These are phyloP conservation scores for Trichoderma reesei DNA, from an alignment of 495 filamentous ascomycete species.

Conservation along the genomic window DNA sequence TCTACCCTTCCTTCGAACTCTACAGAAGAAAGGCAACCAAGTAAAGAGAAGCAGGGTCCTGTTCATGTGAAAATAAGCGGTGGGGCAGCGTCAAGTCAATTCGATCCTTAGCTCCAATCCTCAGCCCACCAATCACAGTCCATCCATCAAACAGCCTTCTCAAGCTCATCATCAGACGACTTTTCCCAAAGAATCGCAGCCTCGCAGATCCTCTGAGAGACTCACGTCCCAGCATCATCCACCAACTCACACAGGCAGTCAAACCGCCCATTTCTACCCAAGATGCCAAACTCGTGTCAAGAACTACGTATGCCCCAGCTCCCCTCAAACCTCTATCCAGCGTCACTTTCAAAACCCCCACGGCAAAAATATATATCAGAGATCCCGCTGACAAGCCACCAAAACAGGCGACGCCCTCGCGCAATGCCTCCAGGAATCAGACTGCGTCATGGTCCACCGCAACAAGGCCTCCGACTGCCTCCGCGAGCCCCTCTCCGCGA, in stretches of 20 bases:
- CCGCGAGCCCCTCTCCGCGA: constrained; percentile 62
- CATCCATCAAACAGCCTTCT: neutral
- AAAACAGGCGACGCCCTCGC: constrained; percentile 75
- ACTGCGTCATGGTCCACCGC: constrained; percentile 87
- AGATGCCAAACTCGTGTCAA: constrained; percentile 92
- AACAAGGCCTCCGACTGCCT: constrained; percentile 82
- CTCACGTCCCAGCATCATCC: too few species aligned
- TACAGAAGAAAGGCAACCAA: too few species aligned
- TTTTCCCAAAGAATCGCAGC: neutral
- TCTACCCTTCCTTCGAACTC: too few species aligned
- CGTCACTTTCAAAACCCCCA: neutral
- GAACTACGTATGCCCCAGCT: constrained; percentile 66
- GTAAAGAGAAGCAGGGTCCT: too few species aligned
- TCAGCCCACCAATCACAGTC: neutral
- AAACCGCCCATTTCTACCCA: constrained; percentile 18
- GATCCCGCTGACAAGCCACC: neutral
- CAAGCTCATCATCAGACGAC: neutral
- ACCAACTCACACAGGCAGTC: too few species aligned
- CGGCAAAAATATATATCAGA: neutral
- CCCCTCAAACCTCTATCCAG: neutral
- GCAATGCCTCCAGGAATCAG: constrained; percentile 85
- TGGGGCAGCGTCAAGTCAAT: neutral
- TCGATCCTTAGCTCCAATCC: neutral
- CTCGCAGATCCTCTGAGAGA: neutral
- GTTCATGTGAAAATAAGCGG: neutral